Evolutionary conservation across 2,329 filamentous ascomycete species (phyloP).

Genomic region (Pyricularia pennisetigena): DNA sequence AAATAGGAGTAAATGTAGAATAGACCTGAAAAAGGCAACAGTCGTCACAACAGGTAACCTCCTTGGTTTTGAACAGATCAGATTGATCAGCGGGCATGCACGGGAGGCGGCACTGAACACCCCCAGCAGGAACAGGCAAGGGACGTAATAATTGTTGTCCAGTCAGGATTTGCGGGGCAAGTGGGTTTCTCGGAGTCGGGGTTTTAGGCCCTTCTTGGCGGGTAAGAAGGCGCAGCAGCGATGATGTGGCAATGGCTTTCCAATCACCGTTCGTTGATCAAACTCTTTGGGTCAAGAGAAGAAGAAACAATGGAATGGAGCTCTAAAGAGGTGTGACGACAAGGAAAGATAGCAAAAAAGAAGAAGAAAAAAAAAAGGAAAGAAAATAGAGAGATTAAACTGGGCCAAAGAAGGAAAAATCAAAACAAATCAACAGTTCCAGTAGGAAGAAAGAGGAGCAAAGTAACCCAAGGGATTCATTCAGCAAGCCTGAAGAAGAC

Average conservation of each 20-base stretch:
- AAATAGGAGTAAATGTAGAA: not conserved
- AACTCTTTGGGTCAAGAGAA: not conserved
- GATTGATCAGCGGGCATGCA: not conserved
- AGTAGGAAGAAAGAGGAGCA: not conserved
- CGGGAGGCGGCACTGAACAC: not conserved
- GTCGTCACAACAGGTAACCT: not conserved
- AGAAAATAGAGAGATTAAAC: not conserved
- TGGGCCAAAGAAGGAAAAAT: not conserved
- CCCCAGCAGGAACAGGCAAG: not conserved
- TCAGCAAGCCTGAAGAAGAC: not conserved
- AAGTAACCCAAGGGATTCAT: not conserved
- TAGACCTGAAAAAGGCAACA: not conserved
- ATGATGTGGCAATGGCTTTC: not conserved
- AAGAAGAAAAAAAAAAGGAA: no score
- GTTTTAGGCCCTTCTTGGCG: not conserved
- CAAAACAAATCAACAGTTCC: not conserved
- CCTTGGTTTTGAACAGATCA: not conserved
- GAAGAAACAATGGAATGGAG: not conserved
- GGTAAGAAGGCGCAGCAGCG: not conserved
- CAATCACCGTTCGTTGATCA: no score
- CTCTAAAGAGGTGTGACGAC: not conserved
- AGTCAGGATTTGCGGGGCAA: not conserved
- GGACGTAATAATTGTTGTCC: not conserved
- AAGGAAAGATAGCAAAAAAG: not conserved
- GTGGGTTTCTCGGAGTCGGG: not conserved